These are phyloP conservation scores for Leishmania arabica DNA, from an alignment of 208 protist genomes.

Conservation along the genomic window DNA sequence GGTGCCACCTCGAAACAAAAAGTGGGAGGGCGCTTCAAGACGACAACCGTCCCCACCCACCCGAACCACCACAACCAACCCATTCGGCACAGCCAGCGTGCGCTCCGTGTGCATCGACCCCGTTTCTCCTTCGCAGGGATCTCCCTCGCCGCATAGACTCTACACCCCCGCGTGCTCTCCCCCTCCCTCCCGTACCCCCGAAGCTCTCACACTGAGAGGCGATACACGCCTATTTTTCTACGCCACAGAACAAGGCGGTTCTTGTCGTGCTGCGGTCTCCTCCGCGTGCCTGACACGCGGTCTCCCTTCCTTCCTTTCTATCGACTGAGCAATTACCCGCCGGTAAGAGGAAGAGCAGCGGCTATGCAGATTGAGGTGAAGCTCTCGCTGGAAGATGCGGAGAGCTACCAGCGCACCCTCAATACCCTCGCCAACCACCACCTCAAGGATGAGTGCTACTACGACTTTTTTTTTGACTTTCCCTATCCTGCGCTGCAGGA, in stretches of 20 bases:
- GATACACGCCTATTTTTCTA: not conserved
- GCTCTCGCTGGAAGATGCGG: conserved; percentile 44
- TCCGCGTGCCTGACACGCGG: not conserved
- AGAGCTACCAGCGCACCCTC: conserved; percentile 40
- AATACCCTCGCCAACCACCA: conserved; percentile 30
- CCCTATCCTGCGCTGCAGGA: conserved; percentile 34
- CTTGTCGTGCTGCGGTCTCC: not conserved
- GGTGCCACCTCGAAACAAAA: not conserved
- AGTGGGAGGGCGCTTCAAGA: not conserved
- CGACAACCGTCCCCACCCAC: not conserved
- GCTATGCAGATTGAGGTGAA: conserved; percentile 76
- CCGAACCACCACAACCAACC: no score
- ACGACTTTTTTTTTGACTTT: conserved; percentile 83
- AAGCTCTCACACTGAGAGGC: not conserved
- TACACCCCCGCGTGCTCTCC: not conserved
- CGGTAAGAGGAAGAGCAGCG: not conserved
- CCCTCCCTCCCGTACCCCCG: not conserved
- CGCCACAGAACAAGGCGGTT: not conserved
- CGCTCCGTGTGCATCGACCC: not conserved
- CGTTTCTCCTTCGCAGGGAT: not conserved
- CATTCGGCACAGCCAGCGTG: not conserved
- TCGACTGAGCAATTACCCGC: not conserved
- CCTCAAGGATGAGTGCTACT: conserved; percentile 53
- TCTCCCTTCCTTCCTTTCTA: not conserved
- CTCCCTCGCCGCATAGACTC: not conserved